A percentile compares a stretch with the other conserved stretches of the same genome.
phyloP scores from a whole-genome alignment of 208 protist genomes.

The Blastocrithidia nonstop region DNA sequence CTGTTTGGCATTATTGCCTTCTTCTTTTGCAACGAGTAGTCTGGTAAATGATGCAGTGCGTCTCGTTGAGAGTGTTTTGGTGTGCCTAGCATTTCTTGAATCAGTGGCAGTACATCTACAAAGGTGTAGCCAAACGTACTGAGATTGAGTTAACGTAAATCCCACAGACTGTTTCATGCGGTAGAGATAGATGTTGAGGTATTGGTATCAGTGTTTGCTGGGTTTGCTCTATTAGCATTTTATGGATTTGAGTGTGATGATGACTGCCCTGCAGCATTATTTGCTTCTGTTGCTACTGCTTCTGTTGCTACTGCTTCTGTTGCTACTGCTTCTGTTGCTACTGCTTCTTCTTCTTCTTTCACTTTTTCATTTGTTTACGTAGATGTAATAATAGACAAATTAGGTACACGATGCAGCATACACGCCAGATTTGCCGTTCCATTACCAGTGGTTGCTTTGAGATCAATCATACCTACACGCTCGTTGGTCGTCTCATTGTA shows the following conservation, averaged over 20 bases:
- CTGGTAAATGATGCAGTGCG: conserved; percentile 23
- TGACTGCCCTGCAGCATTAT: too few relatives aligned
- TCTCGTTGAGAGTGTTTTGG: conserved; percentile 20
- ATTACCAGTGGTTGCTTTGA: conserved; percentile 34
- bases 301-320: too few relatives aligned
- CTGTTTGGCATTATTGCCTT: too few relatives aligned
- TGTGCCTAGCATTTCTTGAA: conserved; percentile 51
- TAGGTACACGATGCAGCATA: conserved; percentile 44
- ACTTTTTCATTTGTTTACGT: too few relatives aligned
- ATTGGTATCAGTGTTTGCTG: too few relatives aligned
- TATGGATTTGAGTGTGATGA: too few relatives aligned
- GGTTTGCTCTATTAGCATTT: too few relatives aligned
- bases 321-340: too few relatives aligned
- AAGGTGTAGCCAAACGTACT: conserved; percentile 62
- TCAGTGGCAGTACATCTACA: conserved; percentile 56
- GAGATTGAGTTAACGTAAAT: conserved; percentile 68
- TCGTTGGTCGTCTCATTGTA: conserved; percentile 56
- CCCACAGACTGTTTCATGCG: conserved; percentile 39
- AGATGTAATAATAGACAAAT: neutral
- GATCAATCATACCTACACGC: conserved; percentile 32
- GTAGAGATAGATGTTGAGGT: too few relatives aligned
- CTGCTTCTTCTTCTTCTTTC: too few relatives aligned
- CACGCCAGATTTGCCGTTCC: conserved; percentile 43
- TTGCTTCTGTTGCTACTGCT: too few relatives aligned
- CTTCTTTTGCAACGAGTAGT: conserved; percentile 55